These are phyloP conservation scores for Thermothielavioides terrestris DNA, from an alignment of 495 filamentous ascomycete genomes.

Conservation along the genomic window DNA sequence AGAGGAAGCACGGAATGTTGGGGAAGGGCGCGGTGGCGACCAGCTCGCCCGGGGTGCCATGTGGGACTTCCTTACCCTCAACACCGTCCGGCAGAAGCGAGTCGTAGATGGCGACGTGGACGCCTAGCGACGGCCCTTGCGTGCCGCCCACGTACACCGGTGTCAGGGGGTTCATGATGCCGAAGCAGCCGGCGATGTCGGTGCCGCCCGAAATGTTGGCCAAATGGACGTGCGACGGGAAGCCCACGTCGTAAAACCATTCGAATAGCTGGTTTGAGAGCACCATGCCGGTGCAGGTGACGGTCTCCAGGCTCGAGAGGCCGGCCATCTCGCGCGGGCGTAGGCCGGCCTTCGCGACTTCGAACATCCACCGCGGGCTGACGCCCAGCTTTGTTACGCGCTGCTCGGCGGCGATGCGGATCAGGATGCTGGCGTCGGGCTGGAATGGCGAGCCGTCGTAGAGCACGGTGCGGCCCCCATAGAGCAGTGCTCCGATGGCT, in stretches of 20 bases:
- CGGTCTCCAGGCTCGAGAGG: constrained; percentile 47
- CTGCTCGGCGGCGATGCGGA: constrained; percentile 51
- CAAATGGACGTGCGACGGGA: constrained; percentile 54
- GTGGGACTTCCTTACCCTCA: constrained; percentile 40
- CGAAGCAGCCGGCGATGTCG: constrained; percentile 67
- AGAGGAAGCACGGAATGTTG: constrained; percentile 64
- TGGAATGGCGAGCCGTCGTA: constrained; percentile 75
- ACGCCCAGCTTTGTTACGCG: constrained; percentile 55
- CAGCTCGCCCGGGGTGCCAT: constrained; percentile 63
- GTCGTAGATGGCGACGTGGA: constrained; percentile 60
- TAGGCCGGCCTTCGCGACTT: constrained; percentile 52
- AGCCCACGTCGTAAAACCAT: constrained; percentile 77
- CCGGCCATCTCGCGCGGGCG: constrained; percentile 52
- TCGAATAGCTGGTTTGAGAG: constrained; percentile 62
- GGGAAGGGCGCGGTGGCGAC: constrained; percentile 62
- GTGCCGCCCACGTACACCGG: constrained; percentile 67
- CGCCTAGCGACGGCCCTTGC: constrained; percentile 54
- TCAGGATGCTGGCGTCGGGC: constrained; percentile 51
- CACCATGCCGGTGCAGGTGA: constrained; percentile 71
- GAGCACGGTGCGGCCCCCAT: constrained; percentile 50
- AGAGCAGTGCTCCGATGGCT: constrained; percentile 43
- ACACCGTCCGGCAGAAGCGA: constrained; percentile 46
- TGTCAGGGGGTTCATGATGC: constrained; percentile 55
- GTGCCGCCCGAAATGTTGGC: constrained; percentile 72
- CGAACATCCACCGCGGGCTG: constrained; percentile 65